phyloP scores from a whole-genome alignment of 345 rosid genomes.

The Populus alba region DNA sequence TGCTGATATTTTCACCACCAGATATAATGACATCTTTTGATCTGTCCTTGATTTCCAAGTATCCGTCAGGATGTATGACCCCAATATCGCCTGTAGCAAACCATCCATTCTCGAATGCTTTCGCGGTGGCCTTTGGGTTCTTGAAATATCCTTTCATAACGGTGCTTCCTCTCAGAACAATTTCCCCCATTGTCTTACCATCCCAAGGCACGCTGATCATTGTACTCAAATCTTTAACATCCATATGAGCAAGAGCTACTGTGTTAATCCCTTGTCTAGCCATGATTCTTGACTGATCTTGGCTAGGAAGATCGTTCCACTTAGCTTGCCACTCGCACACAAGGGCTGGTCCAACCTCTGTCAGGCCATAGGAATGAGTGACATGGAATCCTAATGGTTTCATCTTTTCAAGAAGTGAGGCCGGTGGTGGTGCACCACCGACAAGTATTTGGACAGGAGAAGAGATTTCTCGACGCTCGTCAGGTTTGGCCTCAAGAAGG shows the following conservation, averaged over 20 bases:
- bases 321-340: conserved; percentile 71
- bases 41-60: conserved; percentile 45
- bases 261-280: conserved; percentile 61
- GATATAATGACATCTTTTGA: conserved; percentile 50
- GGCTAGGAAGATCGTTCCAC: conserved; percentile 49
- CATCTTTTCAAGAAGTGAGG: conserved; percentile 48
- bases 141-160: conserved; percentile 78
- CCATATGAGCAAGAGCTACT: conserved; percentile 58
- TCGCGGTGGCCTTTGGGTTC: conserved; percentile 42
- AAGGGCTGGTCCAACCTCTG: conserved; percentile 67
- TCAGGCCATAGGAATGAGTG: conserved; percentile 71
- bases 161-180: conserved; percentile 62
- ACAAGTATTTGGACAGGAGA: conserved; percentile 55
- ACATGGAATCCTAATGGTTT: conserved; percentile 56
- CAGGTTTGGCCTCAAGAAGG: conserved; percentile 47
- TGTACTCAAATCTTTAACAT: conserved; percentile 50
- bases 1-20: conserved; percentile 50
- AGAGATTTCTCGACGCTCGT: conserved; percentile 29
- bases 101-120: conserved; percentile 53
- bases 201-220: conserved; percentile 60
- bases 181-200: conserved; percentile 65
- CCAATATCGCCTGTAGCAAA: conserved; percentile 46
- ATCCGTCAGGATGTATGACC: conserved; percentile 48
- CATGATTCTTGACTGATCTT: conserved; percentile 41
- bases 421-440: conserved; percentile 80